Evolutionary conservation across 345 rosid genomes (phyloP).

Genomic region (Psidium guajava): DNA sequence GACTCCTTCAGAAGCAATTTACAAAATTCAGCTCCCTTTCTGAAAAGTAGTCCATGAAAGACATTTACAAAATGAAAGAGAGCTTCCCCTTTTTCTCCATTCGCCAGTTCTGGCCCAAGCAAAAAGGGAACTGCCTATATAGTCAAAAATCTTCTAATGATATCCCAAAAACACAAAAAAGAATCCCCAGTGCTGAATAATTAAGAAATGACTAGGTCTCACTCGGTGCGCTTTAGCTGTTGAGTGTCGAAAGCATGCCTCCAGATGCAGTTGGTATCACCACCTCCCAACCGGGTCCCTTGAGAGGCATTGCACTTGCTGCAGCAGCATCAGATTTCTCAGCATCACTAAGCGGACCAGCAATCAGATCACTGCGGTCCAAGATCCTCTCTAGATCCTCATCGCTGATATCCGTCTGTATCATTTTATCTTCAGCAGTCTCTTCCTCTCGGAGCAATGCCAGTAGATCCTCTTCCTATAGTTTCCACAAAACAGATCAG

Average conservation of each 20-base stretch:
- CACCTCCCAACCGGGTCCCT: slow-evolving; percentile 99
- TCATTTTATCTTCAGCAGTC: slow-evolving; percentile 77
- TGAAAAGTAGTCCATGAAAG: not conserved
- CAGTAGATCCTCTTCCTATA: slow-evolving; percentile 75
- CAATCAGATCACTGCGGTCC: slow-evolving; percentile 66
- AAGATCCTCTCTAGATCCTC: slow-evolving; percentile 62
- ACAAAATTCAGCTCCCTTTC: not conserved
- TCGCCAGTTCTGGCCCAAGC: not conserved
- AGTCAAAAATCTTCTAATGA: not conserved
- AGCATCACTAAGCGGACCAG: slow-evolving; percentile 8
- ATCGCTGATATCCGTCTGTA: slow-evolving; percentile 75
- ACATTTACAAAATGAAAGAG: not conserved
- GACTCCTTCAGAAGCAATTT: not conserved
- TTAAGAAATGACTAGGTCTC: not conserved
- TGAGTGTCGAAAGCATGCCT: slow-evolving; percentile 76
- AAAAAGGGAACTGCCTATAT: not conserved
- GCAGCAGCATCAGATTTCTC: slow-evolving; percentile 10
- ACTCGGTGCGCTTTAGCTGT: slow-evolving; percentile 19
- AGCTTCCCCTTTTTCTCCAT: not conserved
- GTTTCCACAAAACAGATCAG: not conserved
- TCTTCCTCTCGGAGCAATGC: slow-evolving; percentile 68
- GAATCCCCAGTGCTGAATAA: not conserved
- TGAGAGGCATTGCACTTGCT: slow-evolving; percentile 30
- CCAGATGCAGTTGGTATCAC: slow-evolving; percentile 61
- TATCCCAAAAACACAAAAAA: not conserved